Percentiles rank a stretch among this genome's conserved stretches.
These are phyloP conservation scores for Diaporthe sp. DNA, from an alignment of 2,329 filamentous ascomycete genomes.

Conservation along the genomic window DNA sequence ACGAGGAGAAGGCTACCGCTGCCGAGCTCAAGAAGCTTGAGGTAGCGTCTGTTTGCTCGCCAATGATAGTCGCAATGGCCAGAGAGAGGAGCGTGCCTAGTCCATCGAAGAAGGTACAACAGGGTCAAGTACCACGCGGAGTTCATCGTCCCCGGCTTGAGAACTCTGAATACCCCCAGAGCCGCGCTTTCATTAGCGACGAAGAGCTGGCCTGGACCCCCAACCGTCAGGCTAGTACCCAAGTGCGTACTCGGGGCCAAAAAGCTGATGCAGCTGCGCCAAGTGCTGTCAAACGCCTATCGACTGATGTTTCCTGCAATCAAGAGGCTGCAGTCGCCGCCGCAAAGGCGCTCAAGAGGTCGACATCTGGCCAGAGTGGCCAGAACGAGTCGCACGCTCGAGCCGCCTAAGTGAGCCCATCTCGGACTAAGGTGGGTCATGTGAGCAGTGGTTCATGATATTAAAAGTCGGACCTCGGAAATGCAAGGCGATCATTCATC, in stretches of 20 bases:
- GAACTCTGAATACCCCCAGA: background rate
- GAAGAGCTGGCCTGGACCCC: background rate
- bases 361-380: background rate
- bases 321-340: slow-evolving; percentile 13
- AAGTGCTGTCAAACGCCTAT: background rate
- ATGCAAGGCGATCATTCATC: background rate
- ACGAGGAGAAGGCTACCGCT: background rate
- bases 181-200: slow-evolving; percentile 12
- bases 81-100: slow-evolving; percentile 28
- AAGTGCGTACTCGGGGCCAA: background rate
- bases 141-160: background rate
- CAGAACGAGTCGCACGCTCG: background rate
- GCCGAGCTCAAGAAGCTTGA: background rate
- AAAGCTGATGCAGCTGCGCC: background rate
- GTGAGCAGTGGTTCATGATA: background rate
- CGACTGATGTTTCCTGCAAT: background rate
- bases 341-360: background rate
- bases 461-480: background rate
- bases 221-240: background rate
- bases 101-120: slow-evolving; percentile 22
- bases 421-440: background rate
- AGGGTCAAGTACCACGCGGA: slow-evolving; percentile 2
- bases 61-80: slow-evolving; percentile 30
- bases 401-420: background rate
- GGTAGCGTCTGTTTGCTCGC: slow-evolving; percentile 1